Conservation (phyloP, 768 basidiomycete species). For the Pholiota conissans region DNA sequence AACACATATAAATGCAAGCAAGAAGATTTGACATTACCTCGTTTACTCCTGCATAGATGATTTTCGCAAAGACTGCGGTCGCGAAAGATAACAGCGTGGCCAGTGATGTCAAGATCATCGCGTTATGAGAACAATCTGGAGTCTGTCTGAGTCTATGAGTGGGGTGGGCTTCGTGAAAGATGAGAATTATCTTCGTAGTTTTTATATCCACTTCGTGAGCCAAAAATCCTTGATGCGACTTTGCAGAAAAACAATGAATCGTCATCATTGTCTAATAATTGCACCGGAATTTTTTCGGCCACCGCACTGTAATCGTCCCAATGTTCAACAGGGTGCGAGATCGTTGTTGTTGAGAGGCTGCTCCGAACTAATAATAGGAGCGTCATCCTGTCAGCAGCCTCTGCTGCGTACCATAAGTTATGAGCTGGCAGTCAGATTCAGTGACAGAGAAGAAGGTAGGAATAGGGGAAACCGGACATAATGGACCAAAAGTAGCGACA, state of each 20-base stretch:
- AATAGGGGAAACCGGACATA: not conserved
- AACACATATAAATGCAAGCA: not conserved
- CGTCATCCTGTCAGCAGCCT: conserved; percentile 10
- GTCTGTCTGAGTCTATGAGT: not conserved
- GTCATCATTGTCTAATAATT: not conserved
- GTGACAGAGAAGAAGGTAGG: not conserved
- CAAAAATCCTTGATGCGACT: not conserved
- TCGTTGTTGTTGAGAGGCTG: not conserved
- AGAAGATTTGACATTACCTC: conserved; percentile 28
- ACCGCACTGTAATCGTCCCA: not conserved
- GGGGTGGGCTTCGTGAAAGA: not conserved
- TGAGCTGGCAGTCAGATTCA: conserved; percentile 14
- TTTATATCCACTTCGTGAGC: conserved; percentile 11
- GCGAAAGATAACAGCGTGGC: conserved; percentile 13
- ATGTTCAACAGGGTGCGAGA: not conserved
- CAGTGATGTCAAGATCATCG: conserved; percentile 14
- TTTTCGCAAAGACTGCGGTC: conserved; percentile 27
- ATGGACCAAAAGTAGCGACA: conserved; percentile 1
- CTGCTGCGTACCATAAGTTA: not conserved
- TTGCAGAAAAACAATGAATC: not conserved
- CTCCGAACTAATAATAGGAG: not conserved
- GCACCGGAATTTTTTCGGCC: not conserved
- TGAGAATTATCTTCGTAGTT: not conserved
- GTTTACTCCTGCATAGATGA: conserved; percentile 46
- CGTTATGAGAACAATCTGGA: not conserved